phyloP scores from a whole-genome alignment of 202 grass and related monocot genomes.

The Setaria italica region DNA sequence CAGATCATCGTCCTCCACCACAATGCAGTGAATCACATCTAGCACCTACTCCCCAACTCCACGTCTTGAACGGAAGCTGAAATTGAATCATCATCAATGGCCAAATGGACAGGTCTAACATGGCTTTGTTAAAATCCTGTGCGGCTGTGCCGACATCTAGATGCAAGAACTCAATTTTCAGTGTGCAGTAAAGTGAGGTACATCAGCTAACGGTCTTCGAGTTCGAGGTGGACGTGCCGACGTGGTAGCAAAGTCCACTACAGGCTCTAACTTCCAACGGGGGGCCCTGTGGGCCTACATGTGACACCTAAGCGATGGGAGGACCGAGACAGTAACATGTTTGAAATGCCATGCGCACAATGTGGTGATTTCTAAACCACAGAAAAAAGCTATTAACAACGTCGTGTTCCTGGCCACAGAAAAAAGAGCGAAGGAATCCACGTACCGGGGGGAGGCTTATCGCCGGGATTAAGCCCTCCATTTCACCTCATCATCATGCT shows the following conservation, averaged over 20 bases:
- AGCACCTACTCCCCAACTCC: not conserved
- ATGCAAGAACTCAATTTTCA: not conserved
- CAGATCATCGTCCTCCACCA: not conserved
- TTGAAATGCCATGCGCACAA: not conserved
- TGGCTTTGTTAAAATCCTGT: too few species aligned
- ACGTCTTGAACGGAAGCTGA: not conserved
- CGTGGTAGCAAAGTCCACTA: not conserved
- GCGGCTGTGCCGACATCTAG: not conserved
- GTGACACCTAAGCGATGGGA: not conserved
- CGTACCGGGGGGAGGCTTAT: not conserved
- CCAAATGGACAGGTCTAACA: not conserved
- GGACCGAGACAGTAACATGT: slow-evolving; percentile 11
- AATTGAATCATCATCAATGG: not conserved
- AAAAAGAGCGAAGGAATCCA: not conserved
- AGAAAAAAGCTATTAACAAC: not conserved
- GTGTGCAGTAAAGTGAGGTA: not conserved
- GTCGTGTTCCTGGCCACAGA: slow-evolving; percentile 11
- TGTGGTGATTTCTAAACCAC: slow-evolving; percentile 4
- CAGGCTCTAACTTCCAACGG: not conserved
- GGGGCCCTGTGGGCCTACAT: not conserved
- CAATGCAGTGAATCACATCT: not conserved
- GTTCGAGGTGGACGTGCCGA: not conserved
- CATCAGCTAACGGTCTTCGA: not conserved
- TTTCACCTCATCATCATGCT: slow-evolving; percentile 24
- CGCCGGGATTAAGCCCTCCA: slow-evolving; percentile 34